Evolutionary conservation across 805 yeast species (phyloP).

Genomic region (Candida anglica): DNA sequence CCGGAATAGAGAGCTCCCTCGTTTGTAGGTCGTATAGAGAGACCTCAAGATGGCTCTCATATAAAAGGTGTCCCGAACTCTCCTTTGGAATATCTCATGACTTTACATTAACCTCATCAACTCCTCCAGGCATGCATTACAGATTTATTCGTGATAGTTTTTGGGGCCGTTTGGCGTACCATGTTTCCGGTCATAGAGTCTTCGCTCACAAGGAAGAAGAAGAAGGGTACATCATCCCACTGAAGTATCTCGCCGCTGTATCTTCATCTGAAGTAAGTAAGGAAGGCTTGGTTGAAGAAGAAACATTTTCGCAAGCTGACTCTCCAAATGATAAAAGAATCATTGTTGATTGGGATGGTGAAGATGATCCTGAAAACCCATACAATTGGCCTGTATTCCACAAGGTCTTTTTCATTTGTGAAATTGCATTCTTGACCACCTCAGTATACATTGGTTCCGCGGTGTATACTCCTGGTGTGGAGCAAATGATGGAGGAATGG

Average conservation of each 20-base stretch:
- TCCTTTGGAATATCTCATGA: too few species aligned
- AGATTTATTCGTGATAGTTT: too few species aligned
- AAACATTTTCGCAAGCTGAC: not conserved
- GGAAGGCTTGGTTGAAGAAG: not conserved
- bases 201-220: slow-evolving; percentile 15
- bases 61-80: too few species aligned
- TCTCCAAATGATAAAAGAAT: slow-evolving; percentile 5
- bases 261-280: too few species aligned
- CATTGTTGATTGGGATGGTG: slow-evolving; percentile 21
- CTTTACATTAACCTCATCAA: too few species aligned
- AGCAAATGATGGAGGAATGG: slow-evolving; percentile 41
- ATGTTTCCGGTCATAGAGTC: slow-evolving; percentile 13
- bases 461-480: slow-evolving; percentile 48
- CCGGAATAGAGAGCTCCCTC: too few species aligned
- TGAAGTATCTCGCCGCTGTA: slow-evolving; percentile 13
- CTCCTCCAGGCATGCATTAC: too few species aligned
- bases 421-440: slow-evolving; percentile 40
- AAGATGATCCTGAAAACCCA: slow-evolving; percentile 47
- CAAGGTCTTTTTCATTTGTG: slow-evolving; percentile 27
- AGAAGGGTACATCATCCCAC: slow-evolving; percentile 16
- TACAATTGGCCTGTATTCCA: slow-evolving; percentile 42
- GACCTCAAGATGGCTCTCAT: too few species aligned
- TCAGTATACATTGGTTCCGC: slow-evolving; percentile 51
- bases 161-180: slow-evolving; percentile 16
- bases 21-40: too few species aligned